phyloP scores from a whole-genome alignment of 2,329 filamentous ascomycete genomes.

The Elsinoe fawcettii region DNA sequence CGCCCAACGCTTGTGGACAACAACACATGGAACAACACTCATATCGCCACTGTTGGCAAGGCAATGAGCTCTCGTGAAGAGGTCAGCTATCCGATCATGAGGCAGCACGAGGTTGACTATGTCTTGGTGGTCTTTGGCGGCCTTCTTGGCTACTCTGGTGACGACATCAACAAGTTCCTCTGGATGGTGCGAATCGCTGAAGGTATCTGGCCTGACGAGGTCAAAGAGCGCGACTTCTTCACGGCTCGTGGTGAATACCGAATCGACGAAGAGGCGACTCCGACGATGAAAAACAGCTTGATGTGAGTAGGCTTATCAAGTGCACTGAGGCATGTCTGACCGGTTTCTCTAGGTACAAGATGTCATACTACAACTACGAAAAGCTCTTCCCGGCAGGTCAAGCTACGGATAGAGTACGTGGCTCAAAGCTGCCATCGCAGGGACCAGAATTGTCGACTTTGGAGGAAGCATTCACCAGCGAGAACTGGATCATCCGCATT shows the following conservation, averaged over 20 bases:
- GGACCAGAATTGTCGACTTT: conserved; percentile 79
- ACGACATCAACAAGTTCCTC: conserved; percentile 99
- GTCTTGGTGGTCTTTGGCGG: conserved; percentile 96
- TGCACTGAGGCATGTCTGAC: conserved; percentile 19
- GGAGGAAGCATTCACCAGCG: conserved; percentile 95
- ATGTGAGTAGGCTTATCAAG: conserved; percentile 59
- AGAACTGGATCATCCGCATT: conserved; percentile 99
- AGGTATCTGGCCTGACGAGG: conserved; percentile 99
- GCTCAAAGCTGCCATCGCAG: conserved; percentile 68
- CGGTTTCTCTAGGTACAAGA: conserved; percentile 75
- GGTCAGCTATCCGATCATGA: conserved; percentile 97
- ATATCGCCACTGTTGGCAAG: conserved; percentile 98
- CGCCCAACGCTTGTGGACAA: conserved; percentile 96
- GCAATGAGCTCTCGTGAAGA: conserved; percentile 97
- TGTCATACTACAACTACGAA: conserved; percentile 99
- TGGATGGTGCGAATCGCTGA: conserved; percentile 99
- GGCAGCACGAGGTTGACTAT: conserved; percentile 97
- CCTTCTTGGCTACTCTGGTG: conserved; percentile 91
- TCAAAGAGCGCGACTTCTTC: conserved; percentile 95
- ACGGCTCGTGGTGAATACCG: conserved; percentile 88
- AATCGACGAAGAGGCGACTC: conserved; percentile 85
- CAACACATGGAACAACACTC: conserved; percentile 99
- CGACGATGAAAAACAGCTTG: conserved; percentile 98
- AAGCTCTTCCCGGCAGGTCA: conserved; percentile 85
- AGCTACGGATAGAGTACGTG: conserved; percentile 82